phyloP scores from a whole-genome alignment of 2,329 filamentous ascomycete species.

The Pseudogymnoascus sp. region DNA sequence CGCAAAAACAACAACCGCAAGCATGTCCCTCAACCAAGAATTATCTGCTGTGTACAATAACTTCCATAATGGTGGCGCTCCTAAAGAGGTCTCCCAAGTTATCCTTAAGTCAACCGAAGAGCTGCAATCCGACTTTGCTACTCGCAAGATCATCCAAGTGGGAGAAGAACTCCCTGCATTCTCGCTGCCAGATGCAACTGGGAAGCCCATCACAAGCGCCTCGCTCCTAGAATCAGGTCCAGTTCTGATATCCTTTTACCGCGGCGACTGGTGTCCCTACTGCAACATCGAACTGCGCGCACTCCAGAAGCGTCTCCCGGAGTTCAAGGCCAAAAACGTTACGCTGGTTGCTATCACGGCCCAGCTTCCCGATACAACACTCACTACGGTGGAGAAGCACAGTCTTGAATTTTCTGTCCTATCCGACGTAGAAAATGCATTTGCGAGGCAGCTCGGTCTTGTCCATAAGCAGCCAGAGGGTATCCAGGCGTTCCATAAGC shows the following conservation, averaged over 20 bases:
- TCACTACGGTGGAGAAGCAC: conserved; percentile 34
- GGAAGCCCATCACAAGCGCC: conserved; percentile 27
- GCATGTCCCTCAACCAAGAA: conserved; percentile 16
- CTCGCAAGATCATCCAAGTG: conserved; percentile 25
- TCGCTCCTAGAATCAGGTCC: conserved; percentile 28
- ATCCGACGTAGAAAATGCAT: conserved; percentile 31
- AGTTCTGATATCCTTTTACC: conserved; percentile 39
- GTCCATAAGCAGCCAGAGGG: conserved; percentile 28
- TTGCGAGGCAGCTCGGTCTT: conserved; percentile 33
- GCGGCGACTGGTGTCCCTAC: conserved; percentile 39
- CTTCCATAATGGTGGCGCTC: conserved; percentile 15
- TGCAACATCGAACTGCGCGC: conserved; percentile 35
- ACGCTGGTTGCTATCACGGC: conserved; percentile 37
- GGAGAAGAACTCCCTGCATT: conserved; percentile 31
- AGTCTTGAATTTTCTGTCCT: conserved; percentile 35
- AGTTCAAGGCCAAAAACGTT: conserved; percentile 32
- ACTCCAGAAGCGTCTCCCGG: conserved; percentile 31
- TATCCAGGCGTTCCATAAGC: conserved; percentile 24
- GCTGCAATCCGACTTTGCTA: conserved; percentile 15
- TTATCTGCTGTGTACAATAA: conserved; percentile 11
- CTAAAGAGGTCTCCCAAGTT: conserved; percentile 10
- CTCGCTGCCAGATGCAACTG: conserved; percentile 29
- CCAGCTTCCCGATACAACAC: conserved; percentile 33
- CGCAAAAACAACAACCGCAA: conserved; percentile 12
- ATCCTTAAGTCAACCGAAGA: conserved; percentile 10